phyloP scores from a whole-genome alignment of 1,284 basidiomycete species.

The Mrakiaceae sp. region DNA sequence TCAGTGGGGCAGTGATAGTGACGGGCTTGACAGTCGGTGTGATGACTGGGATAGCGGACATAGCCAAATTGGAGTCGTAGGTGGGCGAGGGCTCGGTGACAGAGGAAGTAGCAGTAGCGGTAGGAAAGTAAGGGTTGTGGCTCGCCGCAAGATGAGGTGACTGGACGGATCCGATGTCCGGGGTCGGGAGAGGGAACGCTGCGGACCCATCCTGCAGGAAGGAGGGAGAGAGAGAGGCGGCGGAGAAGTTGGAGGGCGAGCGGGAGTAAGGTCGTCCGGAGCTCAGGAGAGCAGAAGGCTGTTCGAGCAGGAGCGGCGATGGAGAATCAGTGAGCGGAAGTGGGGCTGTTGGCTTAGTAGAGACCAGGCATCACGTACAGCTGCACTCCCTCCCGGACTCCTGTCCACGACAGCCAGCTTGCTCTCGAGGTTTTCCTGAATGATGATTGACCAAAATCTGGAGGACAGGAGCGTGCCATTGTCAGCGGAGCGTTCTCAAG shows the following conservation, averaged over 20 bases:
- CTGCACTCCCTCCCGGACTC: too few relatives aligned
- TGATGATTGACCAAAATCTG: background rate
- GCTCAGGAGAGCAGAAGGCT: background rate
- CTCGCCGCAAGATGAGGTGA: background rate
- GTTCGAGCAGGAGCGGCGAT: background rate
- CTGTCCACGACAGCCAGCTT: too few relatives aligned
- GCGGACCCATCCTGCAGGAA: background rate
- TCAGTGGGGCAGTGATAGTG: too few relatives aligned
- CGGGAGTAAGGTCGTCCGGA: background rate
- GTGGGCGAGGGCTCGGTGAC: background rate
- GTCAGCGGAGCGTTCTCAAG: too few relatives aligned
- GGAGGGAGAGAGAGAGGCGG: background rate
- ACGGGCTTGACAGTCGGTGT: too few relatives aligned
- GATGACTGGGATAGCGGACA: too few relatives aligned
- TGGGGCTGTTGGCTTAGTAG: background rate
- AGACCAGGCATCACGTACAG: background rate
- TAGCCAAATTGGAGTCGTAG: too few relatives aligned
- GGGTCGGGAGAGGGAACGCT: background rate
- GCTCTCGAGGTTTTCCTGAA: too few relatives aligned
- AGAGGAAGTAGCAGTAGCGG: background rate
- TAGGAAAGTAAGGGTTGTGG: slow-evolving; percentile 5
- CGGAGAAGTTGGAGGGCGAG: background rate
- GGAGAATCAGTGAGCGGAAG: background rate
- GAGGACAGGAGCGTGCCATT: background rate
- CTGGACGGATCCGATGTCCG: background rate